Conservation (phyloP, 2,329 filamentous ascomycete species). For the Leptographium galeiforme region DNA sequence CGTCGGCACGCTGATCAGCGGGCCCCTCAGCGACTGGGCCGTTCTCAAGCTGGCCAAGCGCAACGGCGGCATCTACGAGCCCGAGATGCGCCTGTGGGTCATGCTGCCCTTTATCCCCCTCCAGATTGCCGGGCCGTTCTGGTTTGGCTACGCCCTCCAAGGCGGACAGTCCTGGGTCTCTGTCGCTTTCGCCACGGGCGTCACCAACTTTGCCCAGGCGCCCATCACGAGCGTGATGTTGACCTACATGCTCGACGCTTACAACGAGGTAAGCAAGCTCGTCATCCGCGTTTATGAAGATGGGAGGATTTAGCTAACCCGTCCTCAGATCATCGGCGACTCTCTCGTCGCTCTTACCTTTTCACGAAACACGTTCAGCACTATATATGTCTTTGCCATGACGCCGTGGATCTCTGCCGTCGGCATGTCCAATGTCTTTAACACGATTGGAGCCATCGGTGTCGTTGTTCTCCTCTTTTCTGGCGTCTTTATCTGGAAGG, state of each 20-base stretch:
- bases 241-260: constrained; percentile 5
- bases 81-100: constrained; percentile 6
- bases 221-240: background rate
- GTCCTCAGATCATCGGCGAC: constrained; percentile 3
- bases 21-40: constrained; percentile 4
- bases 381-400: constrained; percentile 4
- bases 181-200: constrained; percentile 1
- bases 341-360: constrained; percentile 3
- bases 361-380: constrained; percentile 2
- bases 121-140: constrained; percentile 3
- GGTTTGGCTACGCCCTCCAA: constrained; percentile 4
- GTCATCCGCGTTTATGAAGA: background rate
- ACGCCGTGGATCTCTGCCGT: constrained; percentile 2
- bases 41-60: constrained; percentile 2
- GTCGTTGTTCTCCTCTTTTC: constrained; percentile 3
- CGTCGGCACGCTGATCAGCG: constrained; percentile 1
- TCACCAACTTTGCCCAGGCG: constrained; percentile 2
- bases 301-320: background rate
- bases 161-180: constrained; percentile 1
- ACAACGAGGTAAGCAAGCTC: constrained; percentile 1
- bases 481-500: constrained; percentile 8
- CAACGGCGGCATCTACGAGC: constrained; percentile 2
- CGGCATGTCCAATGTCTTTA: constrained; percentile 8
- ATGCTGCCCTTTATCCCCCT: constrained; percentile 4
- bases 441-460: constrained; percentile 8